Evolutionary conservation across 2,329 filamentous ascomycete genomes (phyloP), one percentile per base, ranked within the genome.

Genomic region (Apiospora hydei): DNA sequence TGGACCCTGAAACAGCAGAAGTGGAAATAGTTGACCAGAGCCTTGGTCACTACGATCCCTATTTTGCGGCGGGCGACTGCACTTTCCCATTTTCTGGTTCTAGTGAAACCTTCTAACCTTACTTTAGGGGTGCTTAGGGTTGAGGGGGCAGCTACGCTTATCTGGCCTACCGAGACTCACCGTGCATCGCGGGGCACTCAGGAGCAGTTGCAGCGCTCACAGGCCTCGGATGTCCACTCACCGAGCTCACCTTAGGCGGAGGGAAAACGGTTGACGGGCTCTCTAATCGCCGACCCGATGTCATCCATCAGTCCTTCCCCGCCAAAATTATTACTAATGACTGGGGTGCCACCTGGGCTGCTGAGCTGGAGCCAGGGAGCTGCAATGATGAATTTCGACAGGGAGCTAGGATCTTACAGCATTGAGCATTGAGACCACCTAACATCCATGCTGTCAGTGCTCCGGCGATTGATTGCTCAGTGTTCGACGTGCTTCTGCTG

Each of bases 1-100:
- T 69, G 67, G 67, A 69, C 67, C 67, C 67, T 69, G 67, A 49
- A 69, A 69, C 44, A 47, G 67, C 44, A 44, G 44, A 69, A 69
- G 67, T 46, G 67, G 67, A 64, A 64, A 64, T 64, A 41, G 57
- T 64, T 64, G 57, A 13, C 57, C 57, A 11, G 21, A 64, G 57
- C 57, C 57, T 64, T 64, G 57, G 30, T n/a, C n/a, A 16, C 30
- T 38, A 21, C 21, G 53, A 61, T 61, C 57, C 57, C 34, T 64
- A 64, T 64, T 64, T 64, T 64, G n/a, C 30, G 34, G 57, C 41
- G 41, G 57, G 30, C 41, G 41, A 41, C n/a, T 64, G 57, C 18
- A 41, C 57, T 64, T 64, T 64, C 57, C 57, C 57, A 41, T 41
- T 64, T 64, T 64, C 57, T 41, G 34, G 53, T 21, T 61, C 53